Percentiles rank a stretch among this genome's conserved stretches.
These are phyloP conservation scores for Bretschneidera sinensis DNA, from an alignment of 345 rosid species.

Conservation along the genomic window DNA sequence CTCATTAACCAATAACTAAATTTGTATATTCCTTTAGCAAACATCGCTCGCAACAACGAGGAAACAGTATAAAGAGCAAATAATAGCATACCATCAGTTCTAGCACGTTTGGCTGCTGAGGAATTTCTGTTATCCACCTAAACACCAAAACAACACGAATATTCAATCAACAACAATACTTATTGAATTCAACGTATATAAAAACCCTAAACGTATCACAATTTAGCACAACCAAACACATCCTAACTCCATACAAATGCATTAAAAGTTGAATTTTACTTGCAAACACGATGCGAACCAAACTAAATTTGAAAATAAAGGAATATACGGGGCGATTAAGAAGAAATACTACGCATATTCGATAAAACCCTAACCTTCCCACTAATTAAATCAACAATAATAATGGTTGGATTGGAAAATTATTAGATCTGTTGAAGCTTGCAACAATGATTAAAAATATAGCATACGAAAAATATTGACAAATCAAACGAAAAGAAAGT, in stretches of 20 bases:
- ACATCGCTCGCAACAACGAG: not conserved
- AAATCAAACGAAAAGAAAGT: not conserved
- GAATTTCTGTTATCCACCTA: slow-evolving; percentile 96
- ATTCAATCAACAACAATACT: not conserved
- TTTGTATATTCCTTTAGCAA: no score
- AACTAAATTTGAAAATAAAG: not conserved
- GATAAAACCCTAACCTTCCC: no score
- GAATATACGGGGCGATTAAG: no score
- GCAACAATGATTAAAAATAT: no score
- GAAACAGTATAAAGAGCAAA: not conserved
- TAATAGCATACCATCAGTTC: slow-evolving; percentile 75
- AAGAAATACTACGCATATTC: no score
- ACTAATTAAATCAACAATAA: no score
- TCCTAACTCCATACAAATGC: no score
- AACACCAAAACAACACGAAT: slow-evolving; percentile 6
- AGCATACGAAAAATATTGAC: no score
- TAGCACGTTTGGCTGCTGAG: slow-evolving; percentile 94
- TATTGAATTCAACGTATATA: not conserved
- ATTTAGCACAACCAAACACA: no score
- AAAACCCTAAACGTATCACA: no score
- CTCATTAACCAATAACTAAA: no score
- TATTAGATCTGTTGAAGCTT: not conserved
- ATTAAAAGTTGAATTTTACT: no score
- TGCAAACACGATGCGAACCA: not conserved
- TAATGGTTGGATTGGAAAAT: not conserved